Evolutionary conservation across 225 moss, liverwort and hornwort species (phyloP).

Genomic region (Straminergon stramineum): DNA sequence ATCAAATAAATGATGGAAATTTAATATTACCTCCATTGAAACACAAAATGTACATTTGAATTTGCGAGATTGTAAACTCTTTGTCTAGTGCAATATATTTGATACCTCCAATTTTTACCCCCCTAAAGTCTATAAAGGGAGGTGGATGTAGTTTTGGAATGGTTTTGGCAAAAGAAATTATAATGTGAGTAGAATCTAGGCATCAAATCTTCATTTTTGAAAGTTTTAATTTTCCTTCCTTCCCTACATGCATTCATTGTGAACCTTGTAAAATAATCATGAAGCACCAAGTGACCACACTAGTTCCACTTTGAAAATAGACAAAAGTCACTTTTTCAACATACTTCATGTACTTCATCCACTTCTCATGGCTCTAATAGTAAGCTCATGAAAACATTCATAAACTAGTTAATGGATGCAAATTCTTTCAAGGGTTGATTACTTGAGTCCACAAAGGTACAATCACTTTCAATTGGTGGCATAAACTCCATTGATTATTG

Average conservation of each 20-base stretch:
- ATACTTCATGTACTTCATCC: not conserved
- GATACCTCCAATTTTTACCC: not conserved
- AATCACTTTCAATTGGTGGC: too few relatives aligned
- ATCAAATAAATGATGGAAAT: not conserved
- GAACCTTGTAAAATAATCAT: too few relatives aligned
- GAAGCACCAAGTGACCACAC: not conserved
- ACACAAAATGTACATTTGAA: not conserved
- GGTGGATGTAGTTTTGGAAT: not conserved
- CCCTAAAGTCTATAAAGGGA: not conserved
- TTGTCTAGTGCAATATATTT: not conserved
- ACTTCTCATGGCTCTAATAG: accelerated
- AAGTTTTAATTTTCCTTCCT: not conserved
- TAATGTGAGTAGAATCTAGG: not conserved
- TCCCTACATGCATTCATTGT: not conserved
- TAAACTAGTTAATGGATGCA: too few relatives aligned
- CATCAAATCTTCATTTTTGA: not conserved
- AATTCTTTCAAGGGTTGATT: too few relatives aligned
- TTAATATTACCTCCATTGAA: not conserved
- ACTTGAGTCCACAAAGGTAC: too few relatives aligned
- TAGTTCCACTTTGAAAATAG: not conserved
- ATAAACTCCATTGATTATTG: too few relatives aligned
- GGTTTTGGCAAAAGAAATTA: not conserved
- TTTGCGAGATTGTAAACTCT: not conserved
- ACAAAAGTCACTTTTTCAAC: not conserved
- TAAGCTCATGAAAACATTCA: too few relatives aligned